Evolutionary conservation across 108 stramenopile species (phyloP), one percentile per base, ranked within the genome.

Genomic region (Cyclostephanos invisitatus): DNA sequence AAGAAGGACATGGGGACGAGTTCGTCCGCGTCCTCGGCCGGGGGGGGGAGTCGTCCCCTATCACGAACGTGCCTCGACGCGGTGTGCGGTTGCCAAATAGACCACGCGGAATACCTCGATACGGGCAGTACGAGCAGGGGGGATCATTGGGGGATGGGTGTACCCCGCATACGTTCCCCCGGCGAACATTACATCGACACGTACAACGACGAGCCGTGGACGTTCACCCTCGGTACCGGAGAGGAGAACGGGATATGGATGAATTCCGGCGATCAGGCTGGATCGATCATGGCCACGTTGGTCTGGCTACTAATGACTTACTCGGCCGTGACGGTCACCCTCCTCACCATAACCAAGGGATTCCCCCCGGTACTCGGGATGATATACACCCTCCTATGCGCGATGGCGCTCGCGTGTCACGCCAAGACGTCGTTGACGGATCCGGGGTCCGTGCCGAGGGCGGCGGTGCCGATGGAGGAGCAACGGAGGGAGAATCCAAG

Each of bases 401-500:
- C 70, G 55, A 71, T 99, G 84, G 89, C 97, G 35, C 67, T 97
- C 63, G 85, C 91, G 40, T 85, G 86, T 27, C 98, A 99, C 72
- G 85, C 91, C 67, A 96, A 96, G 74, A 96, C 97, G 28, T 93
- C 95, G 61, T 77, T 97, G 28, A 96, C 97, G 12, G 97, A 99
- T 84, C 98, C 98, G 2, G 97, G 97, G 38, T 87, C 96, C 38
- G 96, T 97, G 12, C 96, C 96, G 8, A 55, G 83, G 18, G 72
- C 84, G 62, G 96, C 96, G 7, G 92, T 93, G 20, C 93, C 96
- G 21, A 86, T 81, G 57, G 90, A 93, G 66, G 82, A 75, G 12
- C 87, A 92, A 82, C 85, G 90, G 49, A 80, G 76, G 50, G 64
- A 82, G 44, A 54, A 57, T 20, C 83, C 84, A 42, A 81, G 70